Base-by-base conservation (phyloP, 305 asterid genomes). In the Fraxinus ornus region DNA sequence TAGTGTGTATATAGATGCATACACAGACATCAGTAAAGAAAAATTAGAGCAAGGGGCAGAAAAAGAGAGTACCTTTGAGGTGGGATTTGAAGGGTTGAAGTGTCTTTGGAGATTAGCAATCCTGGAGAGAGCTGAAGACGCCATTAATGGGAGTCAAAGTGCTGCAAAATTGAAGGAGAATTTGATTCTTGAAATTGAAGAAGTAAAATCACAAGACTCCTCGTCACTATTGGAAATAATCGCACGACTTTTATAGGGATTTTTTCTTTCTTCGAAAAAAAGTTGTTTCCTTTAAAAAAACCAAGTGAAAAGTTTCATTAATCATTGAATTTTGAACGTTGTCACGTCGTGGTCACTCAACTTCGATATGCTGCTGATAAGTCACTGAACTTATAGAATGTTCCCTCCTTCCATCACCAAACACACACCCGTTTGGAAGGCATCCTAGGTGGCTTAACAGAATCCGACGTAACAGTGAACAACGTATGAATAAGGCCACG, bases 121-220 rank as follows among this genome's bases (percentile, higher is more conserved):
- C 80, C 93, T 88, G 72, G 91, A 89, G 72, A 85, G 82, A 55
- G 91, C 91, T 73, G 78, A 80, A 62, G 89, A 89, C 33, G 89
- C 88, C 93, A 89, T 88, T 68, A 13, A 1, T 68, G 75, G 19
- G 24, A 9, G 19, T 68, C 21, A 24, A 62, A 9, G 72, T 62
- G 33, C 72, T 7, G 32, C n/a, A 62, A 24, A 22, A 17, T 52
- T 3, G 60, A 60, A 2, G 13, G 19, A n/a, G 15, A 17, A 52
- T 15, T 52, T 52, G 37, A 66, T 66, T 66, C 74, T 26, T 26
- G 37, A 10, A 66, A 28, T 28, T 66, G 19, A 12, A 64, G 5
- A 47, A 13, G 57, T 3, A 12, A 44, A 44, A 44, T 2, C 55
- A 0, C 0, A 12, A 2, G 3, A 44, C 15, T 13, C 15, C 55